Evolutionary conservation across 352 stramenopile genomes (phyloP).

Genomic region (Phytophthora meadii): DNA sequence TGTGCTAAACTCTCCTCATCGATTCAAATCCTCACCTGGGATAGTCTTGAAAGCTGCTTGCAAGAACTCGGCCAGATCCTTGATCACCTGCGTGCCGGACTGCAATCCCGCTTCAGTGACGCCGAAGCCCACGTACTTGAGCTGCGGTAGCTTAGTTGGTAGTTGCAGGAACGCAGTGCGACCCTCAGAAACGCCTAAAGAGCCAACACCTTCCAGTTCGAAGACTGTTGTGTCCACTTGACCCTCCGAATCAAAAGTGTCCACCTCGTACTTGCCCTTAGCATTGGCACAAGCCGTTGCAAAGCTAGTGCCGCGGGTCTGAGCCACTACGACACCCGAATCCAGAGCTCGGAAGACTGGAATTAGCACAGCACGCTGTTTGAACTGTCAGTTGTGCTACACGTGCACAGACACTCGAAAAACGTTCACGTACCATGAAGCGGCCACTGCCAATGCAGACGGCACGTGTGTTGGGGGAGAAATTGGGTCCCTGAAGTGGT

Average conservation of each 20-base stretch:
- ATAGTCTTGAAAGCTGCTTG: constrained; percentile 43
- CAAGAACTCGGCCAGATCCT: constrained; percentile 64
- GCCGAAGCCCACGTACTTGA: constrained; percentile 66
- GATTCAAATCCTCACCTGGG: constrained; percentile 30
- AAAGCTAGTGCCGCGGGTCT: constrained; percentile 68
- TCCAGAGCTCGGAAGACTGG: constrained; percentile 48
- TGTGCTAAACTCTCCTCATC: background rate
- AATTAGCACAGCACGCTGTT: constrained; percentile 66
- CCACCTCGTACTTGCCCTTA: constrained; percentile 66
- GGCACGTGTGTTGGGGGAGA: constrained; percentile 32
- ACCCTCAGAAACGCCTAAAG: constrained; percentile 39
- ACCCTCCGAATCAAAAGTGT: constrained; percentile 63
- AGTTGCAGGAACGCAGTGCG: constrained; percentile 48
- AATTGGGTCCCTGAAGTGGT: constrained; percentile 17
- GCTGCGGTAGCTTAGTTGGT: constrained; percentile 41
- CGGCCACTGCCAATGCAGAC: constrained; percentile 81
- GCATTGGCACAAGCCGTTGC: constrained; percentile 36
- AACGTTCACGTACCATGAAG: constrained; percentile 60
- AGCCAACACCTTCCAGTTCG: constrained; percentile 48
- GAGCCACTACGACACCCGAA: constrained; percentile 57
- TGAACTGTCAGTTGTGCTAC: background rate
- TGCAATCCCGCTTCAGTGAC: constrained; percentile 65
- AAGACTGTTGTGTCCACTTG: constrained; percentile 47
- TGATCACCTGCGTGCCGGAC: constrained; percentile 46
- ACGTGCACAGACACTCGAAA: background rate